phyloP scores from a whole-genome alignment of 140 eudicot genomes.

The Anethum foeniculum region DNA sequence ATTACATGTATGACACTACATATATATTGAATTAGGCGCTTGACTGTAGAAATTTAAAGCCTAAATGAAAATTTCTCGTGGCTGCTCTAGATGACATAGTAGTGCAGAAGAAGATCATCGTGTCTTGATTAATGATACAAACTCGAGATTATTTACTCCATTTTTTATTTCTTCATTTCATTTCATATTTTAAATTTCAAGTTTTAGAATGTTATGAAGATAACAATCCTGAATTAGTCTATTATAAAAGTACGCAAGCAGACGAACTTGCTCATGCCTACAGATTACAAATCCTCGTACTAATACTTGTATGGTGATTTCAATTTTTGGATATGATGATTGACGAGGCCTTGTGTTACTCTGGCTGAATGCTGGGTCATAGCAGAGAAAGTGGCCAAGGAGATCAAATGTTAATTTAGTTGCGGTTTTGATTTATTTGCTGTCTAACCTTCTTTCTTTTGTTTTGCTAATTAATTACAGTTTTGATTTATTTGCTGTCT shows the following conservation, averaged over 20 bases:
- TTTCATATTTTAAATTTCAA: background rate
- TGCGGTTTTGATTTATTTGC: background rate
- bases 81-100: constrained; percentile 2
- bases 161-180: background rate
- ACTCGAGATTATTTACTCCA: background rate
- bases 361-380: background rate
- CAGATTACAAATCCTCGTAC: background rate
- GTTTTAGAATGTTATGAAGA: background rate
- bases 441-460: too few relatives aligned
- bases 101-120: background rate
- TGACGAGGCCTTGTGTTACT: background rate
- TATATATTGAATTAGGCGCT: background rate
- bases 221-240: background rate
- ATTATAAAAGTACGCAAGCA: background rate
- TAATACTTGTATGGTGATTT: background rate
- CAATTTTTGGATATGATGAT: background rate
- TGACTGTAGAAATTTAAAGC: background rate
- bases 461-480: background rate
- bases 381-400: background rate
- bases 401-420: too few relatives aligned
- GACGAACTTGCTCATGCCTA: background rate
- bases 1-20: background rate
- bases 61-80: background rate
- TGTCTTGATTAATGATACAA: background rate
- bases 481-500: too few relatives aligned